Base-by-base conservation (phyloP, 257 asterid genomes). In the Nicotiana sylvestris region DNA sequence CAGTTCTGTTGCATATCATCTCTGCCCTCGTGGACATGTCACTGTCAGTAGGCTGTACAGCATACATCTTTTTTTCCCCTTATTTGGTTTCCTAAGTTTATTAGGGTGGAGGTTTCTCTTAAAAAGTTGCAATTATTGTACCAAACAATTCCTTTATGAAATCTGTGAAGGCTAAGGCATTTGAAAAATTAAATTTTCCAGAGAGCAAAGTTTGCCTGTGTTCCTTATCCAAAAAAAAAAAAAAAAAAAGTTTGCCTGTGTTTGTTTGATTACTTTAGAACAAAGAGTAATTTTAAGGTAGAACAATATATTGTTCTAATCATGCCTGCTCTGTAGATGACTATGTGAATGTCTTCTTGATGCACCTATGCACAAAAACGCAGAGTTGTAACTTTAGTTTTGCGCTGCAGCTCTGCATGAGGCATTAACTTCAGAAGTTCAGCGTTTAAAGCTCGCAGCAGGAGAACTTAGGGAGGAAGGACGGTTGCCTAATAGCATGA, bases 361-460 rank as follows among this genome's bases (percentile, higher is more conserved):
- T 33, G 5, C 25, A n/a, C 82, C 66, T 37, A 21, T 9, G 5
- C 17, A 5, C 13, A 43, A 74, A 53, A 25, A 76, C 25, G 82
- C 21, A 58, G 11, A 27, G 49, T 62, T 5, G 35, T 82, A 56
- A 56, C 49, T 21, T 76, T 43, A 17, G 33, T 51, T 83, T 66
- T 84, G 4, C 69, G 9, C 82, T 82, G 85, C 91, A 95, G 98
- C 92, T 46, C 87, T 95, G 87, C 96, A 93, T 2, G 97, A 92
- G 87, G 83, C 96, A 67, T 82, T 95, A 86, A 86, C 88, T 56
- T 91, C 90, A 11, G 98, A 95, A 83, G 93, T 95, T 51, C 96
- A 92, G 81, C 97, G 91, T 66, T 83, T 95, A 66, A 95, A 91
- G 81, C 86, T 91, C 83, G 90, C 86, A 18, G 82, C 88, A 37